Evolutionary conservation across 352 stramenopile genomes (phyloP), one percentile per base, ranked within the genome.

Genomic region (Phytophthora nicotianae): DNA sequence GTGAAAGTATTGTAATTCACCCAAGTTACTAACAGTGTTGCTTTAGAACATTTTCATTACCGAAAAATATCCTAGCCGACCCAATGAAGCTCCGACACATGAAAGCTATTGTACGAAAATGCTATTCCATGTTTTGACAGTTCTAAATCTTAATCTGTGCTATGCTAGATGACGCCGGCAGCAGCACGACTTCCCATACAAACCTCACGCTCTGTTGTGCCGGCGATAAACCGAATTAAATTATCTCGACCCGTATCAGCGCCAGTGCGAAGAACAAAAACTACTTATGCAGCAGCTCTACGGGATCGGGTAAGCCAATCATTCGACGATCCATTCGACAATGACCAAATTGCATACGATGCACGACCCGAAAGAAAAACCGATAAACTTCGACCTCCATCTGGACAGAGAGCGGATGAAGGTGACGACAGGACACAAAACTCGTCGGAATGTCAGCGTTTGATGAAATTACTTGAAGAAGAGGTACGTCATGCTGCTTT

Each of bases 21-120:
- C n/a, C 26, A 50, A 29, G 17, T 19, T 32, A 10, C 14, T 61
- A 47, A 68, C n/a, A 21, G 6, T 49, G 7, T 48, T 48, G n/a
- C 16, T 46, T 16, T 33, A 72, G 69, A 57, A 59, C 46, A 13
- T 48, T 62, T 52, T 45, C 51, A 21, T n/a, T 70, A 29, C 83
- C 82, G 27, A 92, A 89, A 55, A 90, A 91, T 66, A 78, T 95
- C n/a, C 61, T 95, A 13, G 79, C 84, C 0, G 84, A 95, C 33
- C 58, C 70, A 13, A 74, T 62, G 20, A 93, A 92, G 41, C 57
- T 93, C 7, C 82, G 83, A 9, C 71, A 88, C 20, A 42, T 93
- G 23, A 93, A 93, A 70, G 76, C 81, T 0, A 69, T 95, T 48
- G 79, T 95, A 65, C 16, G 24, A 21, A 33, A 16, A 20, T 24